Evolutionary conservation across 2,329 filamentous ascomycete genomes (phyloP), one percentile per base, ranked within the genome.

Genomic region (Dendryphion nanum): DNA sequence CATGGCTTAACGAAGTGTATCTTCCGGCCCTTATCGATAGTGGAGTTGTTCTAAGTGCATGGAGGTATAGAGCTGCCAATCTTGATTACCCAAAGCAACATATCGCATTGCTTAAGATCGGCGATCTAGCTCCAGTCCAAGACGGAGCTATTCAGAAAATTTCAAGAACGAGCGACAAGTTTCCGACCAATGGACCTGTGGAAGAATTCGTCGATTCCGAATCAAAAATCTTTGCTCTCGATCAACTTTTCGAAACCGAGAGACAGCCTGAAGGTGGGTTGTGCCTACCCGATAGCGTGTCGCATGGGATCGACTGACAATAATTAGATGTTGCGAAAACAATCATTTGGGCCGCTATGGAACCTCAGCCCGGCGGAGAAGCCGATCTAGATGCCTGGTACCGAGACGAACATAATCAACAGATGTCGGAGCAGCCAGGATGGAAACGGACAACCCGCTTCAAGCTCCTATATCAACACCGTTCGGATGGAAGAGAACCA

Each of bases 311-410:
- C 29, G 12, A 30, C 10, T 8, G 10, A 10, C 12, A 6, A 21
- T 19, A n/a, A n/a, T n/a, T n/a, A 55, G 56, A 54, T 39, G 39
- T 44, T 18, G 42, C 44, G 5, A 42, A 43, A 8, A 50, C 38
- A 7, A 44, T 63, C 13, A 48, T 63, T 6, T 31, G 53, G 18
- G 59, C 57, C 4, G 53, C 54, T 13, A 57, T 64, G 50, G 48
- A 61, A 24, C 55, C 58, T 2, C 15, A 36, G 4, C 33, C 46
- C 4, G 51, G 48, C 5, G 47, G 48, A 3, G 57, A 51, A 13
- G 39, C 26, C 4, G 54, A 63, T 6, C 39, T 63, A 4, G 56
- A 61, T 20, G 44, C 45, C 5, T 61, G 59, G 58, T 63, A 63
- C 30, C 43, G 55, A 4, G 41, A 59, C 17, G 60, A 64, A 29